These are phyloP conservation scores for Emericellopsis cladophorae DNA, from an alignment of 2,329 filamentous ascomycete species.

Conservation along the genomic window DNA sequence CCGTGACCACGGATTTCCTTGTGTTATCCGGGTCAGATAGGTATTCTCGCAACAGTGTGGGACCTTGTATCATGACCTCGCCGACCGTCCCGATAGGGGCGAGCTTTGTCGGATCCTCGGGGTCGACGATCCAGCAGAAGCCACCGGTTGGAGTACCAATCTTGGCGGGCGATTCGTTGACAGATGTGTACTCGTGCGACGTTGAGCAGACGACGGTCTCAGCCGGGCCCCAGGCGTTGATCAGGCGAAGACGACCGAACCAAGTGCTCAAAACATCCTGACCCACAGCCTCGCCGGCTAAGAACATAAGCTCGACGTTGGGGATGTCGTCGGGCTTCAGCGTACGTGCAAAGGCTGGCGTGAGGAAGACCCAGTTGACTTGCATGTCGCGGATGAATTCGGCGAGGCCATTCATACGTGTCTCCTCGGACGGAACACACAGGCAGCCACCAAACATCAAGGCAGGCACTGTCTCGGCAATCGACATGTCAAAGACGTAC, in stretches of 20 bases:
- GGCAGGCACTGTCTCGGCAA: conserved; percentile 1
- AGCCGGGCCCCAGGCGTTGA: conserved; percentile 2
- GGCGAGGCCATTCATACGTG: background rate
- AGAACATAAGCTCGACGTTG: conserved; percentile 1
- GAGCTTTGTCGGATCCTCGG: background rate
- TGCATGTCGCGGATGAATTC: conserved; percentile 1
- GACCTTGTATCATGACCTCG: conserved; percentile 3
- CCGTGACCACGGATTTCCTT: background rate
- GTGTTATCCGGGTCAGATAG: background rate
- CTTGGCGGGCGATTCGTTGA: background rate
- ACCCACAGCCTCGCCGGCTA: conserved; percentile 5
- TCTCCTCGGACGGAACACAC: conserved; percentile 2
- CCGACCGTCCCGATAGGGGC: conserved; percentile 2
- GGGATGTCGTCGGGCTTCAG: conserved; percentile 4
- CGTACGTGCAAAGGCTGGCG: conserved; percentile 4
- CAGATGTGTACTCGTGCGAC: conserved; percentile 2
- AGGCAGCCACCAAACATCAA: conserved; percentile 2
- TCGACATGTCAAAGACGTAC: conserved; percentile 2
- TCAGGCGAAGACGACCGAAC: conserved; percentile 2
- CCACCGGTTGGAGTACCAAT: conserved; percentile 2
- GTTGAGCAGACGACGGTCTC: conserved; percentile 2
- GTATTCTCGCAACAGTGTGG: conserved; percentile 2
- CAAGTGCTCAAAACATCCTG: conserved; percentile 2
- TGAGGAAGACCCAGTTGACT: conserved; percentile 5
- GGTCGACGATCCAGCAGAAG: conserved; percentile 3